phyloP scores from a whole-genome alignment of 169 alveolate genomes.

The Plasmodium vivax region DNA sequence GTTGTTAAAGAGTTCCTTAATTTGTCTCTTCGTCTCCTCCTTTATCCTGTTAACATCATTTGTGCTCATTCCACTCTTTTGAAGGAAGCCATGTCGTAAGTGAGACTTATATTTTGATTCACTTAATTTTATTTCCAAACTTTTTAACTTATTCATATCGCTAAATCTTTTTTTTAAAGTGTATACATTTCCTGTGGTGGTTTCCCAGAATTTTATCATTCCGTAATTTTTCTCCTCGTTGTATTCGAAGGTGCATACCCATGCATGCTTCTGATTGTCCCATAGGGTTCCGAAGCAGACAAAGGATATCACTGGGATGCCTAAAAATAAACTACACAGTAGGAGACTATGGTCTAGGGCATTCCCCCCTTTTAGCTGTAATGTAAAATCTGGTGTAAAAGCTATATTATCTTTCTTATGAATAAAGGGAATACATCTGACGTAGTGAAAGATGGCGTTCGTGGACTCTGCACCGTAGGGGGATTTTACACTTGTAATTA shows the following conservation, averaged over 20 bases:
- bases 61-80: conserved; percentile 7
- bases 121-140: conserved; percentile 32
- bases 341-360: conserved; percentile 87
- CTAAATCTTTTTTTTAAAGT: conserved; percentile 77
- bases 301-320: conserved; percentile 84
- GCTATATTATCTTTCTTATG: conserved; percentile 72
- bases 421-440: conserved; percentile 78
- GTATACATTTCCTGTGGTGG: conserved; percentile 83
- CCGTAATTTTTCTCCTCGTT: conserved; percentile 75
- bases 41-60: conserved; percentile 20
- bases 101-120: conserved; percentile 61
- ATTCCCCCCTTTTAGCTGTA: conserved; percentile 85
- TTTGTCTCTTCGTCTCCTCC: conserved; percentile 63
- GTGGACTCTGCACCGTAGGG: conserved; percentile 74
- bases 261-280: conserved; percentile 81
- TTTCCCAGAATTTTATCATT: conserved; percentile 83
- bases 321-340: conserved; percentile 79
- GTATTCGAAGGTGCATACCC: conserved; percentile 82
- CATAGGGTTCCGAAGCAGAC: conserved; percentile 84
- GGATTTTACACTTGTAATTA: conserved; percentile 74
- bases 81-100: conserved; percentile 34
- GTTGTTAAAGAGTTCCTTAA: conserved; percentile 75
- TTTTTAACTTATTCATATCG: conserved; percentile 33
- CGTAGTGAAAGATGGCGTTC: conserved; percentile 78
- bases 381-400: conserved; percentile 85